Base-by-base conservation (phyloP, 2,329 filamentous ascomycete genomes). In the Scytalidium lignicola region DNA sequence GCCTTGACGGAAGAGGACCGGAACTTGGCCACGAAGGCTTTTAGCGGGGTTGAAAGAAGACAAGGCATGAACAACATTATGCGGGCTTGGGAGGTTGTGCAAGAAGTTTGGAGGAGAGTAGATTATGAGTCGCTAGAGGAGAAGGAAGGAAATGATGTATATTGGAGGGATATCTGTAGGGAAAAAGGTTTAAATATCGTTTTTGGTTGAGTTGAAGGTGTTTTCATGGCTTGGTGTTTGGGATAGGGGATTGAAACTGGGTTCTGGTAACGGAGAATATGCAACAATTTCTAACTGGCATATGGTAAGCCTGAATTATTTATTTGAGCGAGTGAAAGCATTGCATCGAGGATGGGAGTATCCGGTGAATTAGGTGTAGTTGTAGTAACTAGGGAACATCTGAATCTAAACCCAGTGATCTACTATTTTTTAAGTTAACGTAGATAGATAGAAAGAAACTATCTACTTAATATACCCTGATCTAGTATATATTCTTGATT, bases 61-160 rank as follows among this genome's bases (percentile, higher is more conserved):
- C 82, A 85, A 61, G 80, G 82, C 18, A 85, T 85, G 82, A 74
- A 74, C 17, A 86, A 85, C 57, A 84, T 85, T 50, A 73, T 74
- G 53, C 71, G 79, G 52, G 76, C 80, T 3, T 82, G 80, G 78
- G 71, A 71, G 12, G 77, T 85, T 29, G 74, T 82, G 3, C 71
- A 77, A 55, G 80, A 83, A 60, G 75, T 85, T 9, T 85, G 82
- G 79, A 70, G 70, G 48, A 68, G 79, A 48, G 72, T 72, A 0
- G 78, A 82, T 50, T 17, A 15, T 37, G 32, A 37, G 15, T 8
- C 12, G 6, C 15, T 37, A 5, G 32, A 37, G 15, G 32, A 13
- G n/a, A 37, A 13, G 15, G 50, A 55, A 9, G 46, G 47, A 52
- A 43, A n/a, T 17, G 42, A 42, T 20, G 47, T 41, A 32, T 46